Evolutionary conservation across 1,139 yeast species (phyloP), one percentile per base, ranked within the genome.

Genomic region (Tardiomyces blankii): DNA sequence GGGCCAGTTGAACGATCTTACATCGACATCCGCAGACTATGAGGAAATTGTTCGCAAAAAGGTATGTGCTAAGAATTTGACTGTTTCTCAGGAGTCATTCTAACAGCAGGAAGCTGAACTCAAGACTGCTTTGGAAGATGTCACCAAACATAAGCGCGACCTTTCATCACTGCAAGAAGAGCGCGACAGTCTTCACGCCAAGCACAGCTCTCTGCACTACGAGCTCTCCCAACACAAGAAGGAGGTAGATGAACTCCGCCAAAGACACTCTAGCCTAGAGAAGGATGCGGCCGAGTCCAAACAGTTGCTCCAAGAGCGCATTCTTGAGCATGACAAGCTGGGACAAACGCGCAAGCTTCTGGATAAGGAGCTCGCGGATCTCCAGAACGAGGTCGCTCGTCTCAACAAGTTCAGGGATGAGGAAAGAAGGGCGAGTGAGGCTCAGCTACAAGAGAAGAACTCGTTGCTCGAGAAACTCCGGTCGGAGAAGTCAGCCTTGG

Each of bases 1-100:
- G 47, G 50, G 57, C 41, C 65, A 72, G 60, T 49, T 73, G 41
- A 57, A 64, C 43, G 54, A 61, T 2, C 54, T 69, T 13, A 68
- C 68, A 44, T 60, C 59, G 23, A 66, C 72, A 1, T 63, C 70
- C 9, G 51, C 61, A 1, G 68, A 66, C 40, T 62, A 67, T 44
- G 69, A 60, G 42, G 60, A 60, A 13, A 64, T 66, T 33, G 55
- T 72, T 42, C 54, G 57, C 18, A 55, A 59, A 35, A 73, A 69
- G 48, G 53, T 42, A 13, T 16, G 21, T 5, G 32, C 7, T 23
- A 41, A 38, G 38, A 28, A 21, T 19, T 28, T 9, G 5, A 3
- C 9, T 14, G 16, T 13, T 30, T 30, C 30, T 8, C 8, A 27
- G 8, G 30, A 5, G 6, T 7, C 38, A 9, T n/a, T n/a, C 39